Base-by-base conservation (phyloP, 768 basidiomycete genomes). In the Amanita rubescens region DNA sequence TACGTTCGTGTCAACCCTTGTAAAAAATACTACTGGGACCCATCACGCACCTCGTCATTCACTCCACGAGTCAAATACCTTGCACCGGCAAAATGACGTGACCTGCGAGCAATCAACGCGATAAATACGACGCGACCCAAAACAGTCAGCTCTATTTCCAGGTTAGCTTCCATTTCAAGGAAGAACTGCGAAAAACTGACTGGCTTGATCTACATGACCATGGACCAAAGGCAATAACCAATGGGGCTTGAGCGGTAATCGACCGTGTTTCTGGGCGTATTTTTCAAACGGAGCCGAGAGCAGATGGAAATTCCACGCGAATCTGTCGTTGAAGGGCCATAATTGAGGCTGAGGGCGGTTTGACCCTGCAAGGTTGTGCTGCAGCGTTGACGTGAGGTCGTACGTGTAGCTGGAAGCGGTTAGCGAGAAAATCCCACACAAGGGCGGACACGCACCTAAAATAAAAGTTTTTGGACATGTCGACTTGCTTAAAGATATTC, bases 381-480 rank as follows among this genome's bases (percentile, higher is more conserved):
- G 96, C 0, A 99, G 75, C 0, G 93, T 92, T n/a, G 91, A 94
- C 2, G 95, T 96, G 20, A 98, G 73, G 65, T 98, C 95, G 69
- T 99, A 99, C 0, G 94, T 92, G 65, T 97, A 94, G 59, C 94
- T 95, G 58, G 12, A 3, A 2, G 35, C 43, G 22, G n/a, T 52
- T 56, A 41, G 61, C 49, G 37, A 17, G 35, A 25, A 30, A 38
- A 52, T 15, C 41, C 53, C 30, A 11, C 3, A 25, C 19, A 4
- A 35, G 32, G 17, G 33, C 3, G 35, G 11, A 33, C 30, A 54
- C 65, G 33, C 58, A 91, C 91, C 90, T 94, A 70, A 97, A 97
- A 71, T 97, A 99, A 66, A 98, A 98, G 71, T 98, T 97, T 71
- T 97, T 97, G n/a, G 88, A 86, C 78, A 98, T 82, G 63, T 99